A percentile compares a stretch with the other conserved stretches of the same genome.
Evolutionary conservation across 768 basidiomycete genomes (phyloP).

Genomic region (Rubroboletus satanas): DNA sequence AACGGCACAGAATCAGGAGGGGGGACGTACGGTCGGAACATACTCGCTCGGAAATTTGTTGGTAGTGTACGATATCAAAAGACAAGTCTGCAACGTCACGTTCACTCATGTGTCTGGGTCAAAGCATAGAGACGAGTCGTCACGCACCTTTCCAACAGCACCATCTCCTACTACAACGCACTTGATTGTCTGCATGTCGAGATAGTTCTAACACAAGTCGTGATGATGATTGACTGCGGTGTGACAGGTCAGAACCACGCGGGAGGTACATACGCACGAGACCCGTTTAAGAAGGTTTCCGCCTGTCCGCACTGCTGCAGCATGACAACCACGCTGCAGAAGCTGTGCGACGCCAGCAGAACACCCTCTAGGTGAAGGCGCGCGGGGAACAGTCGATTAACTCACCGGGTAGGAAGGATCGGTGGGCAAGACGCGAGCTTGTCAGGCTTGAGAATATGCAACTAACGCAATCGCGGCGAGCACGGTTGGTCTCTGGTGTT

Average conservation of each 20-base stretch:
- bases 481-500: conserved; percentile 24
- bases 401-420: conserved; percentile 24
- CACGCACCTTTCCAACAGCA: conserved; percentile 93
- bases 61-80: conserved; percentile 95
- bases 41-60: conserved; percentile 99
- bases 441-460: conserved; percentile 18
- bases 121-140: not conserved
- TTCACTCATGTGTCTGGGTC: not conserved
- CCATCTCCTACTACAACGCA: conserved; percentile 97
- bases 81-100: conserved; percentile 64
- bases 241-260: conserved; percentile 20
- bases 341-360: conserved; percentile 23
- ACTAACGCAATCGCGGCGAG: conserved; percentile 28
- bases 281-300: conserved; percentile 22
- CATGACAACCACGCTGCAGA: conserved; percentile 31
- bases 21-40: conserved; percentile 83
- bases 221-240: conserved; percentile 11
- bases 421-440: conserved; percentile 18
- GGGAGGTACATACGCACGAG: conserved; percentile 18
- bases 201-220: conserved; percentile 15
- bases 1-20: not conserved
- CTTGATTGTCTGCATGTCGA: conserved; percentile 91
- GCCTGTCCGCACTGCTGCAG: conserved; percentile 15
- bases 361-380: conserved; percentile 5
- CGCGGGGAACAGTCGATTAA: not conserved